Conservation (phyloP, 495 filamentous ascomycete genomes). For the Penicillium ochrochloron region DNA sequence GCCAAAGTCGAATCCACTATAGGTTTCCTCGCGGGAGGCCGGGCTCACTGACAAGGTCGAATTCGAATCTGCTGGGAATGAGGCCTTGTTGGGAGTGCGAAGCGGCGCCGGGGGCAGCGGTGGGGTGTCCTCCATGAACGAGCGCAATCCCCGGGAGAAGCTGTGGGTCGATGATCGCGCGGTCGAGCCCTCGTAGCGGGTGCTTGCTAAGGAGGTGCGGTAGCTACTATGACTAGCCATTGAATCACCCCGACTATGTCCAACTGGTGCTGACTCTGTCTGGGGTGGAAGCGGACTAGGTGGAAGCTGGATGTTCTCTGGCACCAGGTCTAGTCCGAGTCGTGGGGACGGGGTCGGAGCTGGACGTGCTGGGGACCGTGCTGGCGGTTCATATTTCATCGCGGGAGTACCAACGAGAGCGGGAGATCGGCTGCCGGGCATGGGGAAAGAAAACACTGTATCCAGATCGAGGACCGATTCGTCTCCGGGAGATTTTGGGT, state of each 20-base stretch:
- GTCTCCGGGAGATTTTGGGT: slow-evolving; percentile 48
- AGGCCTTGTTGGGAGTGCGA: slow-evolving; percentile 30
- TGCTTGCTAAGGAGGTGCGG: slow-evolving; percentile 49
- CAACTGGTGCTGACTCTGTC: slow-evolving; percentile 15
- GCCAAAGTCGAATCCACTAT: slow-evolving; percentile 41
- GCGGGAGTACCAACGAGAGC: slow-evolving; percentile 37
- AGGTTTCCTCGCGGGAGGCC: slow-evolving; percentile 31
- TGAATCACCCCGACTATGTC: slow-evolving; percentile 40
- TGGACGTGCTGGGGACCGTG: slow-evolving; percentile 14
- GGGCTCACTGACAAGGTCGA: slow-evolving; percentile 29
- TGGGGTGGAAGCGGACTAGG: slow-evolving; percentile 37
- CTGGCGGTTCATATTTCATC: slow-evolving; percentile 14
- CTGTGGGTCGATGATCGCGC: slow-evolving; percentile 48
- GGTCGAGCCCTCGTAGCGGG: slow-evolving; percentile 43
- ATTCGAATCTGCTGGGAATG: slow-evolving; percentile 32
- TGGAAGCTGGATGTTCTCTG: slow-evolving; percentile 31
- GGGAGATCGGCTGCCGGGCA: slow-evolving; percentile 45
- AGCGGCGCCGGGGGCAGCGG: slow-evolving; percentile 42
- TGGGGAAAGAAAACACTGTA: slow-evolving; percentile 66
- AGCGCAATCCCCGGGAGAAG: slow-evolving; percentile 37
- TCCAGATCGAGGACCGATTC: slow-evolving; percentile 54
- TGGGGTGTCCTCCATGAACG: slow-evolving; percentile 44
- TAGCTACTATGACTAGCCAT: slow-evolving; percentile 52
- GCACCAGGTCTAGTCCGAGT: slow-evolving; percentile 20
- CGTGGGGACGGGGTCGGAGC: slow-evolving; percentile 30